Evolutionary conservation across 805 yeast species (phyloP).

Genomic region (Wickerhamiella siamensis): DNA sequence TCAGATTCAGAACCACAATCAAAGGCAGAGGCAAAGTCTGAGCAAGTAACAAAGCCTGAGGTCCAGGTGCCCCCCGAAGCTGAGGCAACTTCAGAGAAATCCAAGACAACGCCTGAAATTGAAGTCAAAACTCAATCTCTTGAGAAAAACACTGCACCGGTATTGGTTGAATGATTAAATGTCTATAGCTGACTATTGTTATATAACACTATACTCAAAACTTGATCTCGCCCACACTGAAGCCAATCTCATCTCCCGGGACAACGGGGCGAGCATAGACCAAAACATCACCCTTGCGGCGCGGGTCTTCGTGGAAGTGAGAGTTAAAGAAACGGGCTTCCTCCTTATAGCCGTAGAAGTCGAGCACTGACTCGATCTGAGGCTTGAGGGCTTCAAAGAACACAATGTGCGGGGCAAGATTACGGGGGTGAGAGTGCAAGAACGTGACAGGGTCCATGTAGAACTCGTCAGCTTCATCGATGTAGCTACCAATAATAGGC

Average conservation of each 20-base stretch:
- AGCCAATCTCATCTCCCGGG: conserved; percentile 10
- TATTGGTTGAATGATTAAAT: no score
- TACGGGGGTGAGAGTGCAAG: conserved; percentile 34
- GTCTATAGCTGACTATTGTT: no score
- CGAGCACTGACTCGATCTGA: conserved; percentile 29
- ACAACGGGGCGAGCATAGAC: conserved; percentile 29
- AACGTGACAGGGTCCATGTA: conserved; percentile 53
- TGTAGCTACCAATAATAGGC: conserved; percentile 28
- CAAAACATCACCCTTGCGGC: conserved; percentile 67
- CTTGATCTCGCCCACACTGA: no score
- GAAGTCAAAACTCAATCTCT: no score
- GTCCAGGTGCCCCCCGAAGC: conserved; percentile 2
- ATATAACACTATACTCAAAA: no score
- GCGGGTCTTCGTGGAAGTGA: conserved; percentile 69
- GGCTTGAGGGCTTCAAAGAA: conserved; percentile 52
- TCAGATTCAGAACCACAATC: no score
- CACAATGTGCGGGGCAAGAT: conserved; percentile 32
- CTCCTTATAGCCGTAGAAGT: conserved; percentile 20
- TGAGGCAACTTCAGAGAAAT: conserved; percentile 1
- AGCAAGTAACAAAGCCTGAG: conserved; percentile 5
- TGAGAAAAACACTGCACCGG: no score
- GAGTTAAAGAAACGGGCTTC: conserved; percentile 57
- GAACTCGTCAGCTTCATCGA: conserved; percentile 79
- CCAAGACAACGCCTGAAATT: no score
- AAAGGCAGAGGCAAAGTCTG: not conserved